Base-by-base conservation (phyloP, 768 basidiomycete species). In the Leccinum disarticulatum region DNA sequence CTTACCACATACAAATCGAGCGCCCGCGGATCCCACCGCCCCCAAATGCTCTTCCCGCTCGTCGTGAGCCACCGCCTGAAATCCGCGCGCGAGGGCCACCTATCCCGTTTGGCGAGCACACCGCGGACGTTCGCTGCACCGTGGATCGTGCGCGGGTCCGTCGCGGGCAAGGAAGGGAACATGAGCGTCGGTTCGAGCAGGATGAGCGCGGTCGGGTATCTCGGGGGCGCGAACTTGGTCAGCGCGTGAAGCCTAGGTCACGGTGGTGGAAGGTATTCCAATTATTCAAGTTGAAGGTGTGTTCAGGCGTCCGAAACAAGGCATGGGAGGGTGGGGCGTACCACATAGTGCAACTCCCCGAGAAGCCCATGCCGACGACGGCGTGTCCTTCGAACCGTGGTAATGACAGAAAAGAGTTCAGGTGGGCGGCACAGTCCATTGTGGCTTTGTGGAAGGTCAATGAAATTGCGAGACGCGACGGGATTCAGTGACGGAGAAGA, bases 111-210 rank as follows among this genome's bases (percentile, higher is more conserved):
- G 11, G 56, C 57, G 4, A 58, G 62, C 6, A 68, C 70, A 4
- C 68, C 71, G 3, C 68, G 69, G 15, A 74, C 68, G 30, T 73
- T 73, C 43, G 73, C 65, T 4, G 68, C 66, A 6, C 72, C 72
- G 17, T 68, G 72, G n/a, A 70, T 57, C 3, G 56, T 59, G n/a
- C 72, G 72, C 3, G 64, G 65, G 38, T 73, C 72, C 1, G 60
- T 61, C 6, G 73, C 61, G 1, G 71, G 61, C 58, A 73, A 60
- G 14, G 27, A 56, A 25, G 71, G 73, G 41, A 73, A 74, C 73
- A 73, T 71, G 56, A 73, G 28, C 2, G 73, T 74, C 4, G 72
- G 73, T 54, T 73, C 72, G 51, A 73, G 25, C 13, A 73, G 55
- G 38, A 73, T 61, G 11, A 73, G 54, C 2, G 66, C 71, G 11